Base-by-base conservation (phyloP, 2,329 filamentous ascomycete species). In the Byssochlamys sp. region DNA sequence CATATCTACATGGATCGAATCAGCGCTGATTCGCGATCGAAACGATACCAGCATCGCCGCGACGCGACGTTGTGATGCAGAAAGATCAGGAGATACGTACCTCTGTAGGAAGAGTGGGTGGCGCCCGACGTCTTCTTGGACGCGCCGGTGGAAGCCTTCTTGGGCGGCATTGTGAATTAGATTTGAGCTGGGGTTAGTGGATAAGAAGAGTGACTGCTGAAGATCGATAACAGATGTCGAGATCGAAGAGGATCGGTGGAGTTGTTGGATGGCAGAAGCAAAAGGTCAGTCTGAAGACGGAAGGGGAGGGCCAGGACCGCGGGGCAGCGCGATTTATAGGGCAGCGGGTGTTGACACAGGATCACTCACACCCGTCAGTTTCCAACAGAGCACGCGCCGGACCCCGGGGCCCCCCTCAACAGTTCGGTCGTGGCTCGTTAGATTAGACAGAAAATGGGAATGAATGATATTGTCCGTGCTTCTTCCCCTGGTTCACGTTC, bases 81-180 rank as follows among this genome's bases (percentile, higher is more conserved):
- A 71, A 73, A 65, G 71, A 75, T 74, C 68, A 73, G 72, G 65
- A 59, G 63, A 71, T 67, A 77, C 80, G 71, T 75, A 87, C 86
- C 84, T 77, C 83, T 83, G 77, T 88, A 88, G 66, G 82, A 81
- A 66, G 80, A 80, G 77, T 87, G 84, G 62, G 78, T 74, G 63
- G 82, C 71, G 62, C 80, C 71, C 66, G 76, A 73, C 63, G 79
- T 75, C 78, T 84, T 84, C 79, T 85, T 85, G 67, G 81, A 69
- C 65, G 81, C 77, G 66, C 80, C 66, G 59, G 72, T 71, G 65
- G 77, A 67, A 65, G 78, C 74, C 76, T 85, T 85, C 80, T 87
- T 87, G 67, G 84, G 81, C 80, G 84, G 78, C 85, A 87, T 87
- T 68, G 67, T 78, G 69, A 67, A 60, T 50, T 53, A 58, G 31